A percentile compares a stretch with the other conserved stretches of the same genome.
These are phyloP conservation scores for Dendrocalamus latiflorus DNA, from an alignment of 202 grass and related monocot genomes.

Conservation along the genomic window DNA sequence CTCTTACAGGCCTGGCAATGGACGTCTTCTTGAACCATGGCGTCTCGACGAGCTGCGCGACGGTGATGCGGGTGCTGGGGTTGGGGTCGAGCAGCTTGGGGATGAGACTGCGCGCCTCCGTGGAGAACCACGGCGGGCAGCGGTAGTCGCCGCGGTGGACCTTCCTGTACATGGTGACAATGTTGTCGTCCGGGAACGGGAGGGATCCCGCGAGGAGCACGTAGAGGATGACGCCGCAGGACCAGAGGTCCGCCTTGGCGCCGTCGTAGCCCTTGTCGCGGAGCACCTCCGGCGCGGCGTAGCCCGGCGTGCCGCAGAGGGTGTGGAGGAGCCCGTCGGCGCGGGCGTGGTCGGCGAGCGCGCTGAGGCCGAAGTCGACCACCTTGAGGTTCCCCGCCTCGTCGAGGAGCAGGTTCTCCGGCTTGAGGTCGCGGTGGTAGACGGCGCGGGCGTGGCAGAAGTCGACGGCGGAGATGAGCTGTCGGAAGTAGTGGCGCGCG, in stretches of 20 bases:
- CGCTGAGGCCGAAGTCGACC: slow-evolving; percentile 75
- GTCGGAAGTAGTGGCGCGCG: slow-evolving; percentile 59
- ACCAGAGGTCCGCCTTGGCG: slow-evolving; percentile 67
- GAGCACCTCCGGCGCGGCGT: slow-evolving; percentile 74
- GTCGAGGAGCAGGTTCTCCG: slow-evolving; percentile 75
- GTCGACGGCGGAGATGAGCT: slow-evolving; percentile 69
- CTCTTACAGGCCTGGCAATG: slow-evolving; percentile 14
- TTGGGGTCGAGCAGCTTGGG: slow-evolving; percentile 60
- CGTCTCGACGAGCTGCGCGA: slow-evolving; percentile 43
- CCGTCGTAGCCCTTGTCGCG: slow-evolving; percentile 72
- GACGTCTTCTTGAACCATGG: slow-evolving; percentile 63
- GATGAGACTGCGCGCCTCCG: slow-evolving; percentile 57
- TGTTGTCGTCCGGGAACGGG: slow-evolving; percentile 67
- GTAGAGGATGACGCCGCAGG: slow-evolving; percentile 79
- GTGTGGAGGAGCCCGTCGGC: slow-evolving; percentile 74
- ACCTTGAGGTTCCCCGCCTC: slow-evolving; percentile 57
- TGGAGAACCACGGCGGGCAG: slow-evolving; percentile 63
- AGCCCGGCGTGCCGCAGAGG: slow-evolving; percentile 75
- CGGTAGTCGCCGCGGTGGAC: slow-evolving; percentile 58
- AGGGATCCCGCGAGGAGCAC: slow-evolving; percentile 63
- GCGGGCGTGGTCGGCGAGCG: slow-evolving; percentile 58
- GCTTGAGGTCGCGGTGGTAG: slow-evolving; percentile 79
- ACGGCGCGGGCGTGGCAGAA: slow-evolving; percentile 80
- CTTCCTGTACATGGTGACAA: slow-evolving; percentile 67
- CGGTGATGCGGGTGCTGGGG: slow-evolving; percentile 57